Evolutionary conservation across 306 rosid species (phyloP).

Genomic region (Dryas drummondii): DNA sequence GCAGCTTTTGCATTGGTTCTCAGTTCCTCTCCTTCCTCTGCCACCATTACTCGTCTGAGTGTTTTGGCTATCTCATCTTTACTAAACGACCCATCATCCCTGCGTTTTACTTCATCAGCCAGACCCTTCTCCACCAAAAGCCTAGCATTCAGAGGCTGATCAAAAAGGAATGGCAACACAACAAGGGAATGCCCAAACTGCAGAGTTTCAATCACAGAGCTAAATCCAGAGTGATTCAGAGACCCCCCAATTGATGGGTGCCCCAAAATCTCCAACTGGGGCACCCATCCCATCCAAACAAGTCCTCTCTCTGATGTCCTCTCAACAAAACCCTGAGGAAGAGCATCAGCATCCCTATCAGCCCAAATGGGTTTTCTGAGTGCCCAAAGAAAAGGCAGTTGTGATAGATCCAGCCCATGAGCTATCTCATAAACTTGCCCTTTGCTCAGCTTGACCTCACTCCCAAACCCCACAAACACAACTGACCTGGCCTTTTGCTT

Average conservation of each 20-base stretch:
- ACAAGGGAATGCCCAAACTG: conserved; percentile 43
- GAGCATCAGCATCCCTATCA: conserved; percentile 18
- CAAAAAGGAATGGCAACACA: conserved; percentile 34
- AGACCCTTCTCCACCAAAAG: conserved; percentile 39
- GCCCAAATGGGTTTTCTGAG: conserved; percentile 37
- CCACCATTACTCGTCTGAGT: conserved; percentile 32
- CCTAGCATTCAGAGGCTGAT: conserved; percentile 47
- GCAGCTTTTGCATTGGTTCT: conserved; percentile 34
- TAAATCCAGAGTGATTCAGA: conserved; percentile 46
- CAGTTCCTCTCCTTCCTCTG: conserved; percentile 38
- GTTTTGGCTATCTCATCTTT: conserved; percentile 35
- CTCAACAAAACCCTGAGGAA: conserved; percentile 31
- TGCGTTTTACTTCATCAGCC: conserved; percentile 34
- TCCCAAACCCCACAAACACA: conserved; percentile 48
- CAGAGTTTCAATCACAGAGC: conserved; percentile 41
- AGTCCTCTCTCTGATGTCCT: conserved; percentile 30
- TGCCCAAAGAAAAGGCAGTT: conserved; percentile 44
- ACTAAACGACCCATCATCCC: conserved; percentile 40
- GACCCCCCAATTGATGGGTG: conserved; percentile 48
- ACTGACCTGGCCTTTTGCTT: conserved; percentile 34
- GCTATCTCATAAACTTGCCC: conserved; percentile 47
- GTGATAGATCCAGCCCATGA: conserved; percentile 40
- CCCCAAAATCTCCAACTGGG: conserved; percentile 38
- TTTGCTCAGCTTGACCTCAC: conserved; percentile 38
- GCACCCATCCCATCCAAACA: conserved; percentile 35